Percentiles rank a stretch among this genome's conserved stretches.
Conservation (phyloP, 73 alveolate species). For the Paraurostyla sp. region DNA sequence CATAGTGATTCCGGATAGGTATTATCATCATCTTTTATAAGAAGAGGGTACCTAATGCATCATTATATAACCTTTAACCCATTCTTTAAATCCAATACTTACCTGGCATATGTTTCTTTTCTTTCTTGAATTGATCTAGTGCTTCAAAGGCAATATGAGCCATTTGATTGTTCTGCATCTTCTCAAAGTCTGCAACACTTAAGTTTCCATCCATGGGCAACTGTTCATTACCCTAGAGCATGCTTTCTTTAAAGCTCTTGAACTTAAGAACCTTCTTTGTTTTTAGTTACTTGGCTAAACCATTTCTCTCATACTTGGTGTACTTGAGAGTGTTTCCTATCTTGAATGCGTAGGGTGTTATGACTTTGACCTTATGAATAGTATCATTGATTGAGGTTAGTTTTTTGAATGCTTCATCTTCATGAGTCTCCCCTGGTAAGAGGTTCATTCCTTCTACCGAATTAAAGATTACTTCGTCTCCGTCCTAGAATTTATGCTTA, state of each 20-base stretch:
- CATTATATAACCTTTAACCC: not conserved
- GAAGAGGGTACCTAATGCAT: conserved; percentile 26
- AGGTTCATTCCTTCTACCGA: conserved; percentile 74
- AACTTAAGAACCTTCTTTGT: conserved; percentile 57
- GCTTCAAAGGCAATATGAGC: conserved; percentile 77
- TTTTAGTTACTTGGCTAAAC: conserved; percentile 80
- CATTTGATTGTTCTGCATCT: conserved; percentile 62
- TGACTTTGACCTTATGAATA: conserved; percentile 76
- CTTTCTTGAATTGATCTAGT: conserved; percentile 53
- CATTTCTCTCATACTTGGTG: conserved; percentile 72
- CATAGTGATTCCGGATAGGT: not conserved
- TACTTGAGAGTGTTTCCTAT: conserved; percentile 81
- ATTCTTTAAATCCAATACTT: conserved; percentile 59
- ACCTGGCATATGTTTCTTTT: conserved; percentile 62
- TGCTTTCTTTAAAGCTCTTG: conserved; percentile 63
- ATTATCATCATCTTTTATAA: conserved; percentile 22
- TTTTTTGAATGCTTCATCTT: conserved; percentile 41
- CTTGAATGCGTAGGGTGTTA: conserved; percentile 73
- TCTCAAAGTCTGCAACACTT: conserved; percentile 76
- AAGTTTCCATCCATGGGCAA: conserved; percentile 71
- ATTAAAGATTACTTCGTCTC: conserved; percentile 72
- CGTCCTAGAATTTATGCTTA: conserved; percentile 81
- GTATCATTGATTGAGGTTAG: conserved; percentile 70
- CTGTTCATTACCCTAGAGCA: conserved; percentile 29
- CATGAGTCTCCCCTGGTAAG: conserved; percentile 42